Conservation (phyloP, 441 rosid species). For the Raphanus hybrid region DNA sequence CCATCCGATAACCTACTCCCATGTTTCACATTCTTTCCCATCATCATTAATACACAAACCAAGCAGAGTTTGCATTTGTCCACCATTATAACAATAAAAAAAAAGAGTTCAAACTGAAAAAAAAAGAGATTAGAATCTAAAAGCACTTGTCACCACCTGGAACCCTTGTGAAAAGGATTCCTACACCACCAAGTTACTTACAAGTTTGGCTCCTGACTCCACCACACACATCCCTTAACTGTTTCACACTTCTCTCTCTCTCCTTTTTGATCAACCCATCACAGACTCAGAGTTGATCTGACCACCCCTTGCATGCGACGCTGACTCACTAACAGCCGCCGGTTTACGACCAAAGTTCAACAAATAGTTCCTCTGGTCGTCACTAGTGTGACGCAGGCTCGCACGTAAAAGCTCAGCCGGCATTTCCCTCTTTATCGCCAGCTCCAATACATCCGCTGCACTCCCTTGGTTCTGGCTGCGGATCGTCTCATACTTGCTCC, state of each 20-base stretch:
- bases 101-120: conserved; percentile 29
- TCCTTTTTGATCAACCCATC: conserved; percentile 51
- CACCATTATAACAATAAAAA: conserved; percentile 22
- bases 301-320: conserved; percentile 50
- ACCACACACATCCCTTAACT: conserved; percentile 24
- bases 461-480: conserved; percentile 50
- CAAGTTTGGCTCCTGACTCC: conserved; percentile 42
- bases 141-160: conserved; percentile 32
- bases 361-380: conserved; percentile 75
- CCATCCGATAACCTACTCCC: conserved; percentile 53
- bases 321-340: conserved; percentile 46
- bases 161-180: conserved; percentile 35
- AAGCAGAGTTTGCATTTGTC: conserved; percentile 44
- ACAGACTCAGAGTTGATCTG: conserved; percentile 75
- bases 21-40: conserved; percentile 42
- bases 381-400: conserved; percentile 87
- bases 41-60: conserved; percentile 51
- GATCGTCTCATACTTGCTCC: conserved; percentile 81
- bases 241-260: conserved; percentile 5
- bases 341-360: conserved; percentile 65
- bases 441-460: conserved; percentile 57
- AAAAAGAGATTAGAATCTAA: conserved; percentile 26
- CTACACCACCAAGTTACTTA: conserved; percentile 41
- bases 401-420: conserved; percentile 95
- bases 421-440: conserved; percentile 86